These are phyloP conservation scores for Pleoardoris graminearum DNA, from an alignment of 2,329 filamentous ascomycete genomes.

Conservation along the genomic window DNA sequence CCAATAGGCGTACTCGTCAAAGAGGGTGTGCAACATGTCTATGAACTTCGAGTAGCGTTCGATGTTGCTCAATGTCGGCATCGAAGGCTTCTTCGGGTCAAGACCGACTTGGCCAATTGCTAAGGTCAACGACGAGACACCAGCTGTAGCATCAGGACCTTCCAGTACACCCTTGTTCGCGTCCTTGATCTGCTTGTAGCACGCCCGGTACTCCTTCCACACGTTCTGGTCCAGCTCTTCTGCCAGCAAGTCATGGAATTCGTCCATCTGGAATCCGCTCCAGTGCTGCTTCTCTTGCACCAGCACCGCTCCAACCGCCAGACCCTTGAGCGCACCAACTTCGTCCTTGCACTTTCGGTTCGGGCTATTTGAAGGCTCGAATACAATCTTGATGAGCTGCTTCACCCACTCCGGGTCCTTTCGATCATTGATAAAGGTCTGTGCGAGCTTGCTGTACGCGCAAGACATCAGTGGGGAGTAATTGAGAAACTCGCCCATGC, in stretches of 20 bases:
- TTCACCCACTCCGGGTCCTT: not conserved
- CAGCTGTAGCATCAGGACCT: not conserved
- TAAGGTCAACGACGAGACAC: not conserved
- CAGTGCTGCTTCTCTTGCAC: slow-evolving; percentile 4
- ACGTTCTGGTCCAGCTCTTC: not conserved
- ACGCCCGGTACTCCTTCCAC: not conserved
- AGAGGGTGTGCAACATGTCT: not conserved
- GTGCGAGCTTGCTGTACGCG: slow-evolving; percentile 5
- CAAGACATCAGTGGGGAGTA: slow-evolving; percentile 11
- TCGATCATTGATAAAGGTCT: not conserved
- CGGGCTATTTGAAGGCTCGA: not conserved
- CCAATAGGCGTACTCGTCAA: slow-evolving; percentile 1
- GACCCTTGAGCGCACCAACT: not conserved
- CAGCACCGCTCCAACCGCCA: not conserved
- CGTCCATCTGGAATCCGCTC: not conserved
- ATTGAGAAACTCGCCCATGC: slow-evolving; percentile 12
- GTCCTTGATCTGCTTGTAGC: slow-evolving; percentile 2
- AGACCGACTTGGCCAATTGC: not conserved
- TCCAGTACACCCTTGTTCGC: not conserved
- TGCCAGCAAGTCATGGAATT: not conserved
- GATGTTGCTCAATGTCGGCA: too few species aligned
- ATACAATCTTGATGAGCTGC: not conserved
- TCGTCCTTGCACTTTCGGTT: not conserved
- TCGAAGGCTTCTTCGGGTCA: not conserved
- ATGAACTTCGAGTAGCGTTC: too few species aligned